phyloP scores from a whole-genome alignment of 1,284 basidiomycete species.

The Moesziomyces sp. region DNA sequence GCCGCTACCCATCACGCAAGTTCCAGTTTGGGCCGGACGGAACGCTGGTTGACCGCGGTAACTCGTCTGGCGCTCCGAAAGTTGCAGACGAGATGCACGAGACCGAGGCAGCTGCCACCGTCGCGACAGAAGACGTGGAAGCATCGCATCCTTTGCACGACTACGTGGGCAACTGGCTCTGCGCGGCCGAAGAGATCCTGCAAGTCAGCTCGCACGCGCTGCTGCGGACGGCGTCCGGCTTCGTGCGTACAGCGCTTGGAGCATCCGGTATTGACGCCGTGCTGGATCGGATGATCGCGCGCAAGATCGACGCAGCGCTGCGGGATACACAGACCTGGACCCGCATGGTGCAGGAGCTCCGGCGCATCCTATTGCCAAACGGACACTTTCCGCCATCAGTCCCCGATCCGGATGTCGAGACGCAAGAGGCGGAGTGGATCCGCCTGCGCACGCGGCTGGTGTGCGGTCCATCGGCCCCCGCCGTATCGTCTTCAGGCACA shows the following conservation, averaged over 20 bases:
- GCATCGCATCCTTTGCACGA: conserved; percentile 10
- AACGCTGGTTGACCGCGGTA: conserved; percentile 9
- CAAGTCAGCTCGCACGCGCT: conserved; percentile 12
- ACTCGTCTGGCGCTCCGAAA: conserved; percentile 2
- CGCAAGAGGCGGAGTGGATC: conserved; percentile 37
- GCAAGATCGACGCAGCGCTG: conserved; percentile 15
- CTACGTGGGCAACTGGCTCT: conserved; percentile 38
- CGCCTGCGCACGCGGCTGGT: conserved; percentile 32
- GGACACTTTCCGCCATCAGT: conserved; percentile 43
- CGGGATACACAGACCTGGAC: conserved; percentile 27
- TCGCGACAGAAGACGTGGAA: neutral
- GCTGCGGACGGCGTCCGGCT: conserved; percentile 14
- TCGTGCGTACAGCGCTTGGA: conserved; percentile 14
- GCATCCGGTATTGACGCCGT: conserved; percentile 19
- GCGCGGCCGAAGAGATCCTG: conserved; percentile 25
- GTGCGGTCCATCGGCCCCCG: neutral
- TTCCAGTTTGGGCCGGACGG: conserved; percentile 18
- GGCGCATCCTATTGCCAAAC: conserved; percentile 27
- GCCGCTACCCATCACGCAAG: conserved; percentile 44
- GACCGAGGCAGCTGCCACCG: neutral
- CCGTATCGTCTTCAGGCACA: neutral
- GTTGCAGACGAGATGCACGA: neutral
- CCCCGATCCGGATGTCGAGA: conserved; percentile 30
- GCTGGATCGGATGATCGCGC: conserved; percentile 18
- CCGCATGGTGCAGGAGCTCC: conserved; percentile 16